Base-by-base conservation (phyloP, 768 basidiomycete species). In the Galerina marginata region DNA sequence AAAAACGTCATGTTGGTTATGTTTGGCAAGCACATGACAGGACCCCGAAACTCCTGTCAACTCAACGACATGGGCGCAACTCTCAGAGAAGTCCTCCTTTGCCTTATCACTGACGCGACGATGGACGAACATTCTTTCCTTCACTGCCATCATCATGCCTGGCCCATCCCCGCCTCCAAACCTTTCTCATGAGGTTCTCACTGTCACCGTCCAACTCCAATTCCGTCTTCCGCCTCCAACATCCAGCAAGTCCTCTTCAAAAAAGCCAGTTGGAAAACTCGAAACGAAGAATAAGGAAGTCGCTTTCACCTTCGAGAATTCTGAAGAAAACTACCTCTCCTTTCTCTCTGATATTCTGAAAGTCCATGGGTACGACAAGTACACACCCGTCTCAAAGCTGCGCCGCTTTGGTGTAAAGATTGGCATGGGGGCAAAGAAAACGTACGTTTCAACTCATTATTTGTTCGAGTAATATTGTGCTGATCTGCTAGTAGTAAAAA, bases 401-500 rank as follows among this genome's bases (percentile, higher is more conserved):
- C 9, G 2, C 6, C 54, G 44, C 9, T 56, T 33, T 38, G 33
- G 4, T 6, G 26, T 56, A 40, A 56, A 56, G 43, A 12, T 26
- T 44, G 25, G 43, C 15, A 10, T n/a, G 3, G 42, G 23, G 14
- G 49, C 52, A 7, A 20, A 20, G 20, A 58, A 58, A 51, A 40
- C 33, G 56, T 65, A 33, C 51, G 60, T 54, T 42, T 44, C 36
- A n/a, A 14, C n/a, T 29, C 14, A 54, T 55, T 38, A 44, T 25
- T n/a, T 61, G 14, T 20, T 20, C 20, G 20, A 20, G 15, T 38
- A 33, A 42, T 39, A 54, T 26, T 51, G 33, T 45, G n/a, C 36
- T 43, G 29, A 36, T 55, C 6, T 20, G 20, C 20, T 20, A 20
- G 20, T 47, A 69, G 67, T 4, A 67, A 69, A 65, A 60, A 58